These are phyloP conservation scores for Salix viminalis DNA, from an alignment of 345 rosid species.

Conservation along the genomic window DNA sequence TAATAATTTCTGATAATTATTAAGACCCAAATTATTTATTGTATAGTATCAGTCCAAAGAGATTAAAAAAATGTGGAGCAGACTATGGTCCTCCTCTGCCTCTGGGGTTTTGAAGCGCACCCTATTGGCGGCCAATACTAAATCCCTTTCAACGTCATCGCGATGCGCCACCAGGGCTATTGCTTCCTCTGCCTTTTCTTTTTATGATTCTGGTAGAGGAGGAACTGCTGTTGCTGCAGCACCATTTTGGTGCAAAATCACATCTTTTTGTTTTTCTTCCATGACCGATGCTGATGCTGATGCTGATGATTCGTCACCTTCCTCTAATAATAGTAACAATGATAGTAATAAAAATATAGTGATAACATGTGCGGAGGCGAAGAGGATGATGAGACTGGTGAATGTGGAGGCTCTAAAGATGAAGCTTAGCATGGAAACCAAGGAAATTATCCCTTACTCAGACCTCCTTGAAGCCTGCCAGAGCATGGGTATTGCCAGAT, in stretches of 20 bases:
- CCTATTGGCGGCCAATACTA: conserved; percentile 1
- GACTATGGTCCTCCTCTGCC: conserved; percentile 10
- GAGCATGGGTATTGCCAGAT: conserved; percentile 64
- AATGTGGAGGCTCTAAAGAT: conserved; percentile 70
- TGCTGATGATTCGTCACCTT: neutral
- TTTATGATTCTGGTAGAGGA: neutral
- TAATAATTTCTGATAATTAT: too few species aligned
- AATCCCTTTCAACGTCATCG: neutral
- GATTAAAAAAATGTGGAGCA: conserved; percentile 31
- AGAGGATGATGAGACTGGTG: conserved; percentile 76
- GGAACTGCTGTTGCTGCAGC: neutral
- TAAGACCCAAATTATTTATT: too few species aligned
- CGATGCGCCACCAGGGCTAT: neutral
- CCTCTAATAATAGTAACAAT: neutral
- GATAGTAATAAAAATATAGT: neutral
- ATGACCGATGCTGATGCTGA: neutral
- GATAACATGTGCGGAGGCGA: conserved; percentile 56
- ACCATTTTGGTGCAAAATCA: neutral
- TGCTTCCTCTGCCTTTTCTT: neutral
- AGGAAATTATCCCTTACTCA: conserved; percentile 57
- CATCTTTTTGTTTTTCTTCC: neutral
- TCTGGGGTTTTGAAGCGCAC: conserved; percentile 19
- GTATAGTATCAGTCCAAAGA: too few species aligned
- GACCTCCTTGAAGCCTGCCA: conserved; percentile 60
- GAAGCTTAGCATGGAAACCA: conserved; percentile 61